Conservation (phyloP, 306 rosid species). For the Castanospermum australe region DNA sequence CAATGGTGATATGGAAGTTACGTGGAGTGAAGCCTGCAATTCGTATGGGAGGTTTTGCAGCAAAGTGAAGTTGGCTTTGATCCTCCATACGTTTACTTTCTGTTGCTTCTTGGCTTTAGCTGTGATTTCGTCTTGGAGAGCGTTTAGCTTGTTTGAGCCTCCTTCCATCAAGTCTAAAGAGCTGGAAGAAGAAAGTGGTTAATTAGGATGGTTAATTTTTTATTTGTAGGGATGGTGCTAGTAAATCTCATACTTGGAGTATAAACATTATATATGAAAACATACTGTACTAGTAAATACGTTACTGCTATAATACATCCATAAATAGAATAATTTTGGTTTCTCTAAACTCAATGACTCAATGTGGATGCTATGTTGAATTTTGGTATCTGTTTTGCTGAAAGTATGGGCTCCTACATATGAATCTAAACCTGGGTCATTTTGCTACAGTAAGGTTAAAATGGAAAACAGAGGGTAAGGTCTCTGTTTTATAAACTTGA, state of each 20-base stretch:
- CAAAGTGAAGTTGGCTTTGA: constrained; percentile 70
- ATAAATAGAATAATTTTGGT: not conserved
- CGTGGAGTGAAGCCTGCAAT: constrained; percentile 91
- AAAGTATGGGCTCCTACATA: not conserved
- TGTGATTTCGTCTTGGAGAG: constrained; percentile 76
- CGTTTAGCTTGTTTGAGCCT: constrained; percentile 64
- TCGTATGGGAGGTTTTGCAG: constrained; percentile 72
- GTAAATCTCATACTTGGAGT: not conserved
- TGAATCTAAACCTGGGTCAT: not conserved
- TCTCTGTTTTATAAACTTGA: not conserved
- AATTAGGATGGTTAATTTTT: not conserved
- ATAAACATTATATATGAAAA: not conserved
- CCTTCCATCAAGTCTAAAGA: constrained; percentile 47
- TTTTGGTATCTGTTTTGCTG: not conserved
- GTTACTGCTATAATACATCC: too few relatives aligned
- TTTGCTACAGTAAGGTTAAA: not conserved
- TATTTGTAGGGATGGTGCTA: not conserved
- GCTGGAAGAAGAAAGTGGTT: constrained; percentile 32
- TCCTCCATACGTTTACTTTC: constrained; percentile 55
- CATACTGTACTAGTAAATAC: not conserved
- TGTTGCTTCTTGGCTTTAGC: constrained; percentile 63
- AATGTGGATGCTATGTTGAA: not conserved
- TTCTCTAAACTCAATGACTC: not conserved
- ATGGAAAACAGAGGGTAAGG: not conserved
- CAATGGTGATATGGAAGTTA: constrained; percentile 66